Conservation (phyloP, 2,329 filamentous ascomycete genomes). For the Monosporascus sp. region DNA sequence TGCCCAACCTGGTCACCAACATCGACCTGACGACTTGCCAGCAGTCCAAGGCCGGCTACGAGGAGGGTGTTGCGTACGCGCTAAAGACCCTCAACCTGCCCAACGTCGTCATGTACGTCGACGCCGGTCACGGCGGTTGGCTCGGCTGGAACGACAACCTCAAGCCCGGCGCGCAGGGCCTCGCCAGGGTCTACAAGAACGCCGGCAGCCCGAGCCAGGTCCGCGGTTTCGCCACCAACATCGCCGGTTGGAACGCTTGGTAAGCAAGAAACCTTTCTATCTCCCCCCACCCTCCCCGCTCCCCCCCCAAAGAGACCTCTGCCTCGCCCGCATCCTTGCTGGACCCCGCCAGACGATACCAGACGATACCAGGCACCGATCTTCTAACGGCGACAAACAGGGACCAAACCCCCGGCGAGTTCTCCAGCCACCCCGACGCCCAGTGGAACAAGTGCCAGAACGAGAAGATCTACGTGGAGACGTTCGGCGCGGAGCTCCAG, state of each 20-base stretch:
- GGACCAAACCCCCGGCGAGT: slow-evolving; percentile 27
- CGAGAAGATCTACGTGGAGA: slow-evolving; percentile 53
- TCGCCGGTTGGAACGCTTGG: slow-evolving; percentile 53
- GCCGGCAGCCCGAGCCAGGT: slow-evolving; percentile 47
- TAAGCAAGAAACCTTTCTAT: slow-evolving; percentile 27
- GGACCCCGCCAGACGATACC: too few species aligned
- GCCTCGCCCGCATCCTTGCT: too few species aligned
- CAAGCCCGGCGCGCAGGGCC: slow-evolving; percentile 42
- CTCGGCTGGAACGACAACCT: slow-evolving; percentile 55
- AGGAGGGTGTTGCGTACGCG: slow-evolving; percentile 47
- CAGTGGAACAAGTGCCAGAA: slow-evolving; percentile 48
- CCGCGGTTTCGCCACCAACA: slow-evolving; percentile 53
- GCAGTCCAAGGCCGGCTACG: slow-evolving; percentile 42
- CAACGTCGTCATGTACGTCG: slow-evolving; percentile 55
- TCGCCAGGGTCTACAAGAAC: slow-evolving; percentile 45
- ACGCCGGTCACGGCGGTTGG: slow-evolving; percentile 56
- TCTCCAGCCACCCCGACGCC: slow-evolving; percentile 30
- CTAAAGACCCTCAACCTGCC: slow-evolving; percentile 48
- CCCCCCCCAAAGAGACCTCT: too few species aligned
- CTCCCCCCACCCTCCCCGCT: not conserved
- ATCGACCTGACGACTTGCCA: slow-evolving; percentile 44
- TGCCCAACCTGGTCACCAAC: slow-evolving; percentile 57
- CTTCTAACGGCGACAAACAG: slow-evolving; percentile 2
- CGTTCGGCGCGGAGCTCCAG: slow-evolving; percentile 61
- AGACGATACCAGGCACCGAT: too few species aligned